Conservation (phyloP, 2,329 filamentous ascomycete species). For the Xylariaceae sp. region DNA sequence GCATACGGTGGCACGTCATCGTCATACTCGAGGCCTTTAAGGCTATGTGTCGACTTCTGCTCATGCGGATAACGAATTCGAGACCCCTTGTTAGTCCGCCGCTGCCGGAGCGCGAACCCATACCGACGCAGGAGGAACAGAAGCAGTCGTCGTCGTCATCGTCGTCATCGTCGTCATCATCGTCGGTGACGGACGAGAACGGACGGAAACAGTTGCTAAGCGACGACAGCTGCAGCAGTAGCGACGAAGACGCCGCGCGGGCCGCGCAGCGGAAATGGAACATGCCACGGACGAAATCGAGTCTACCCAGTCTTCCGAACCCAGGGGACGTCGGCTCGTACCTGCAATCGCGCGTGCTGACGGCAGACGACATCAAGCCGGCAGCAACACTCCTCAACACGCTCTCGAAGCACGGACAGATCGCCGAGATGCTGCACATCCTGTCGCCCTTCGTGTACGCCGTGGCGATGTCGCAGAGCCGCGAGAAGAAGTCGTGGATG, state of each 20-base stretch:
- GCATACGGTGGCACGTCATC: conserved; percentile 80
- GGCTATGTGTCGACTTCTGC: conserved; percentile 72
- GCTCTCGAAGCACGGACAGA: conserved; percentile 64
- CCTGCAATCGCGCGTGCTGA: conserved; percentile 82
- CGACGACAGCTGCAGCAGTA: conserved; percentile 30
- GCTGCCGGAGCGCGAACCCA: conserved; percentile 77
- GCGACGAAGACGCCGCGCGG: background rate
- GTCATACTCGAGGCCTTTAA: conserved; percentile 82
- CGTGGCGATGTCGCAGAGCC: conserved; percentile 67
- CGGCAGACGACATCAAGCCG: conserved; percentile 93
- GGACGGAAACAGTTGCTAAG: conserved; percentile 30
- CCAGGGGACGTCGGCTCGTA: conserved; percentile 80
- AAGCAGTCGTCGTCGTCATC: conserved; percentile 33
- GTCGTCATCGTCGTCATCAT: too few relatives aligned
- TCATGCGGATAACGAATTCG: conserved; percentile 77
- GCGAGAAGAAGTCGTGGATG: conserved; percentile 75
- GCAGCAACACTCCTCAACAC: conserved; percentile 78
- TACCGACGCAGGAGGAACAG: conserved; percentile 51
- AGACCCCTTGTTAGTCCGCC: conserved; percentile 77
- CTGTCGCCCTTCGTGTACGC: conserved; percentile 84
- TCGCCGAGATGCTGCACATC: conserved; percentile 89
- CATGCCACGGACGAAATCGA: conserved; percentile 91
- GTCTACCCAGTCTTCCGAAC: conserved; percentile 75
- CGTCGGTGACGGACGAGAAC: too few relatives aligned
- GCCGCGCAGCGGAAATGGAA: conserved; percentile 58